phyloP scores from a whole-genome alignment of 495 filamentous ascomycete genomes.

The Penicillium riverlandense region DNA sequence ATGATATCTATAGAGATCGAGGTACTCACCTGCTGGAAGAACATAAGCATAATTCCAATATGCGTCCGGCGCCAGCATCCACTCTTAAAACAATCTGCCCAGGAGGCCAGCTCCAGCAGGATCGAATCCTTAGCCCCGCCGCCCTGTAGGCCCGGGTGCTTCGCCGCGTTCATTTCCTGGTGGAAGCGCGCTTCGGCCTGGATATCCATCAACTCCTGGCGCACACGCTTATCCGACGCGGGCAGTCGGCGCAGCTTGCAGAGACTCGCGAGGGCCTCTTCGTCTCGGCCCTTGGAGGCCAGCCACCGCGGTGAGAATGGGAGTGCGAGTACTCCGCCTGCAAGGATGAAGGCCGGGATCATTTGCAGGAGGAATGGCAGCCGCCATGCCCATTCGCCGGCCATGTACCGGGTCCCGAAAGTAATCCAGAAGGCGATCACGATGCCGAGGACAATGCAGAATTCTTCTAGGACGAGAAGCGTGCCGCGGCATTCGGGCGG shows the following conservation, averaged over 20 bases:
- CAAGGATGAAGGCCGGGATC: conserved; percentile 39
- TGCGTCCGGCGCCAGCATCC: conserved; percentile 50
- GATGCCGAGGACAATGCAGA: conserved; percentile 49
- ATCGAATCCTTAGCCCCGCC: conserved; percentile 19
- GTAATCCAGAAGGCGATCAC: conserved; percentile 52
- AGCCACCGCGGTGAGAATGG: conserved; percentile 51
- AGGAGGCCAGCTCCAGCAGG: conserved; percentile 37
- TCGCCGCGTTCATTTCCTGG: conserved; percentile 34
- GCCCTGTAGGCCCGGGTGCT: conserved; percentile 38
- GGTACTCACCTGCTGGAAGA: conserved; percentile 43
- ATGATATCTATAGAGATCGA: background rate
- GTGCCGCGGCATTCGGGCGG: conserved; percentile 49
- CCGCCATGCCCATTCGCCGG: conserved; percentile 43
- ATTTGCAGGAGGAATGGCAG: conserved; percentile 46
- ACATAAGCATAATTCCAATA: conserved; percentile 46
- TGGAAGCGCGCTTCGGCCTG: conserved; percentile 44
- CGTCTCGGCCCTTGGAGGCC: conserved; percentile 38
- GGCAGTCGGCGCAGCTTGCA: conserved; percentile 38
- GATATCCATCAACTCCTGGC: conserved; percentile 45
- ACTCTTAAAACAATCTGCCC: conserved; percentile 40
- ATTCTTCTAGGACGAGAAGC: conserved; percentile 48
- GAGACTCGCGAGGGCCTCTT: conserved; percentile 41
- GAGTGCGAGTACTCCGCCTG: conserved; percentile 35
- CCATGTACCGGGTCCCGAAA: conserved; percentile 47
- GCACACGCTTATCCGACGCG: conserved; percentile 32